These are phyloP conservation scores for Kuraishia borneana DNA, from an alignment of 805 yeast genomes.

Conservation along the genomic window DNA sequence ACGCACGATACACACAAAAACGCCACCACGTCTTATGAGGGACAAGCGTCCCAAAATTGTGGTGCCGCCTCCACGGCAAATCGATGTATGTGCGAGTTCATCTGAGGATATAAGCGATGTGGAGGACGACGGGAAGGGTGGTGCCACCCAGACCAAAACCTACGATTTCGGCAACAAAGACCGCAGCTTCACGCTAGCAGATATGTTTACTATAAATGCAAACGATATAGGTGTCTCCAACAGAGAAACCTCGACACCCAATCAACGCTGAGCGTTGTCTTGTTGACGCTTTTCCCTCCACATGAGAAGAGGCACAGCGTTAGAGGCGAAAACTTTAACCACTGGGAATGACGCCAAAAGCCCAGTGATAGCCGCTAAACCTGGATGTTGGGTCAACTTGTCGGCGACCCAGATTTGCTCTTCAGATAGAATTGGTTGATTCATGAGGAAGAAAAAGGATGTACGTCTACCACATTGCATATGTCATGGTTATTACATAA, in stretches of 20 bases:
- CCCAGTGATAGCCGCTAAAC: conserved; percentile 47
- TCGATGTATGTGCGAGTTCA: conserved; percentile 2
- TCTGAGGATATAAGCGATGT: conserved; percentile 1
- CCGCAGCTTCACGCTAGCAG: neutral
- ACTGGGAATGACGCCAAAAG: conserved; percentile 48
- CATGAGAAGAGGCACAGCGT: conserved; percentile 47
- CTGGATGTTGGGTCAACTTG: conserved; percentile 38
- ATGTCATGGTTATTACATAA: too few relatives aligned
- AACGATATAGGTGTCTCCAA: too few relatives aligned
- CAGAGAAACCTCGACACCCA: too few relatives aligned
- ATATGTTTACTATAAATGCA: neutral
- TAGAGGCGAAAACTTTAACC: conserved; percentile 45
- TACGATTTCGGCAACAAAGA: conserved; percentile 1
- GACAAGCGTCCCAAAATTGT: neutral
- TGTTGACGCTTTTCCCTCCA: conserved; percentile 20
- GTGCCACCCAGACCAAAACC: conserved; percentile 1
- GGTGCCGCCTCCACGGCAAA: neutral
- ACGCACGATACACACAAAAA: neutral
- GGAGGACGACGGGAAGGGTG: neutral
- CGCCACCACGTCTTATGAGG: neutral
- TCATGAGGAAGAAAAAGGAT: too few relatives aligned
- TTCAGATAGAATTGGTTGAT: too few relatives aligned
- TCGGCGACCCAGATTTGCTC: conserved; percentile 39
- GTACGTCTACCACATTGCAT: neutral
- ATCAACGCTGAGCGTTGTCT: too few relatives aligned